These are phyloP conservation scores for Takakia lepidozioides DNA, from an alignment of 225 moss, liverwort and hornwort genomes.

Conservation along the genomic window DNA sequence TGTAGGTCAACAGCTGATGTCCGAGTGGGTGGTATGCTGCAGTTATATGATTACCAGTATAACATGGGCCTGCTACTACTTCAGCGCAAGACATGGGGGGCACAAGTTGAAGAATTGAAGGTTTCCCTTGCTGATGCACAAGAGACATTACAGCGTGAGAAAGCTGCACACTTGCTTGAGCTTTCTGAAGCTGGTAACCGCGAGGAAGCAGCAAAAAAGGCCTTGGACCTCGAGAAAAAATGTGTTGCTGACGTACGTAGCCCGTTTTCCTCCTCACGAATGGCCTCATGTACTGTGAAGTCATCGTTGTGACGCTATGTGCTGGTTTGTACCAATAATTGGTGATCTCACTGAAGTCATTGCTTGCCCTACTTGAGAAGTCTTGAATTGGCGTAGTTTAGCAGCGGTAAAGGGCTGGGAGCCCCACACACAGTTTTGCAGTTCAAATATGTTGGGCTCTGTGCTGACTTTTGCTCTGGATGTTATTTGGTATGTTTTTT, in stretches of 20 bases:
- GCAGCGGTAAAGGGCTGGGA: too few relatives aligned
- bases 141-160: constrained; percentile 76
- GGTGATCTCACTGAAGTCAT: not conserved
- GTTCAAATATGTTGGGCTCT: not conserved
- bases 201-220: constrained; percentile 56
- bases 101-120: constrained; percentile 73
- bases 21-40: constrained; percentile 5
- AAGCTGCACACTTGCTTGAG: constrained; percentile 84
- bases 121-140: constrained; percentile 53
- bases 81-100: constrained; percentile 84
- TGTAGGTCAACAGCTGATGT: not conserved
- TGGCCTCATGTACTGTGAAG: too few relatives aligned
- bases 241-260: constrained; percentile 86
- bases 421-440: not conserved
- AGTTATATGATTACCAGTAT: constrained; percentile 99
- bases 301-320: not conserved
- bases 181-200: constrained; percentile 68
- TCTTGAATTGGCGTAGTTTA: too few relatives aligned
- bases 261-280: not conserved
- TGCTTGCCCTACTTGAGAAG: too few relatives aligned
- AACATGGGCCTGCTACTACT: constrained; percentile 93
- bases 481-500: not conserved
- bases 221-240: constrained; percentile 79
- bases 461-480: not conserved
- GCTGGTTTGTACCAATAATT: not conserved